These are phyloP conservation scores for Fusarium temperatum DNA, from an alignment of 2,329 filamentous ascomycete genomes.

Conservation along the genomic window DNA sequence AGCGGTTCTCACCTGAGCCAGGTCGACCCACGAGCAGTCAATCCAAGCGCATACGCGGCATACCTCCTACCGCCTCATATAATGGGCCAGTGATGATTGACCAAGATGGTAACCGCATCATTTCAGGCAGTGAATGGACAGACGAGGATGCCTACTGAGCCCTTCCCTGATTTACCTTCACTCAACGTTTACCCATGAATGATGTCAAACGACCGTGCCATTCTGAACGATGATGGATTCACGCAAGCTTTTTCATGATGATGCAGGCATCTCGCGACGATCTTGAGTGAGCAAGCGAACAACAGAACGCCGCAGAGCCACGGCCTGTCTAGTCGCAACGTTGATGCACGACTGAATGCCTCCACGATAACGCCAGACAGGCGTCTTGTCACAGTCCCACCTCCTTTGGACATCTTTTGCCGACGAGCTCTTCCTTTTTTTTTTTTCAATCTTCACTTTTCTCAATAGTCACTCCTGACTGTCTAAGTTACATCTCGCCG, in stretches of 20 bases:
- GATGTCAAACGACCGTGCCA: conserved; percentile 29
- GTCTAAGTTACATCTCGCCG: conserved; percentile 28
- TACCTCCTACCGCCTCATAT: conserved; percentile 60
- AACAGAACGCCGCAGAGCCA: conserved; percentile 19
- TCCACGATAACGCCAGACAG: conserved; percentile 15
- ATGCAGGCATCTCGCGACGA: conserved; percentile 43
- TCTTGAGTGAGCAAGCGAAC: conserved; percentile 36
- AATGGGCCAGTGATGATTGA: conserved; percentile 61
- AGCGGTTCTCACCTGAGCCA: conserved; percentile 66
- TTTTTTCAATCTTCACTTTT: background rate
- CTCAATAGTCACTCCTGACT: conserved; percentile 15
- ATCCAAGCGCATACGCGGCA: conserved; percentile 63
- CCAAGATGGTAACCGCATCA: conserved; percentile 67
- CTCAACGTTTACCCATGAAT: conserved; percentile 28
- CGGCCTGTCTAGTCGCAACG: conserved; percentile 17
- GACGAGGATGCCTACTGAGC: conserved; percentile 68
- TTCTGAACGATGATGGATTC: conserved; percentile 40
- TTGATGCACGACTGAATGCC: conserved; percentile 28
- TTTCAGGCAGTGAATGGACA: conserved; percentile 74
- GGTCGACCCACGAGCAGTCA: conserved; percentile 53
- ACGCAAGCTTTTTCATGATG: conserved; percentile 43
- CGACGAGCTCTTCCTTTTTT: conserved; percentile 4
- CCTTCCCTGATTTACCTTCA: background rate
- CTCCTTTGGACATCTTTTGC: conserved; percentile 30
- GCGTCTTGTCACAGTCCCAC: conserved; percentile 20